Percentiles rank a stretch among this genome's conserved stretches.
These are phyloP conservation scores for Ophiocordyceps camponoti-saundersi DNA, from an alignment of 2,329 filamentous ascomycete genomes.

Conservation along the genomic window DNA sequence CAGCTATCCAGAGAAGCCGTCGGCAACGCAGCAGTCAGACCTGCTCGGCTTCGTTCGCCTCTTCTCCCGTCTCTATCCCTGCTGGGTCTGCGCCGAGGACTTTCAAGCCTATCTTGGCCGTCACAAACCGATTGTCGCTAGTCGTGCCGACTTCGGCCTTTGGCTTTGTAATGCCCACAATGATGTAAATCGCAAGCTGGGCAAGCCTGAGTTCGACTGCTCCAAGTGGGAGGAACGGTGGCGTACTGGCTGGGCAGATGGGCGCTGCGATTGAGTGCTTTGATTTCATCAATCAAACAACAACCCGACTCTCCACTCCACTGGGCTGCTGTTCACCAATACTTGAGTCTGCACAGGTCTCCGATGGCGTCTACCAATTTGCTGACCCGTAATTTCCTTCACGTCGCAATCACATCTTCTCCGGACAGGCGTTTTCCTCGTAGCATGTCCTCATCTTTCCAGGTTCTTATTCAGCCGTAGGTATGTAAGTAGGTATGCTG, in stretches of 20 bases:
- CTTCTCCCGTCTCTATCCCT: constrained; percentile 82
- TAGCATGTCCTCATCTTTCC: no score
- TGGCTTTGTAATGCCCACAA: constrained; percentile 84
- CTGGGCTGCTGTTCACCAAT: no score
- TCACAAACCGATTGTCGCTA: constrained; percentile 45
- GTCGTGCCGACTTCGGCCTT: constrained; percentile 53
- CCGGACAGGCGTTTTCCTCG: no score
- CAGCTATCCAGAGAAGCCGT: constrained; percentile 59
- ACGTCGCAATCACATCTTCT: no score
- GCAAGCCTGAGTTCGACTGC: constrained; percentile 86
- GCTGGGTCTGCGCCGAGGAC: constrained; percentile 88
- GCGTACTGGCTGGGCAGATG: constrained; percentile 73
- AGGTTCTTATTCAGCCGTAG: no score
- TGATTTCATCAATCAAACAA: no score
- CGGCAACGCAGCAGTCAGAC: constrained; percentile 53
- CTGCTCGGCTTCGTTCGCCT: constrained; percentile 61
- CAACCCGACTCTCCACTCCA: background rate
- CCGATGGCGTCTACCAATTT: no score
- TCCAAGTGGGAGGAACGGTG: constrained; percentile 82
- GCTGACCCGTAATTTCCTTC: no score
- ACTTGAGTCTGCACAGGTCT: no score
- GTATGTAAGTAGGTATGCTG: no score
- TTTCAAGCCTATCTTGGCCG: constrained; percentile 67
- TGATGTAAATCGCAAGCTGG: constrained; percentile 75
- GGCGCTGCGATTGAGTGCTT: constrained; percentile 35